Evolutionary conservation across 2,329 filamentous ascomycete species (phyloP), one percentile per base, ranked within the genome.

Genomic region (Neodidymelliopsis sp.): DNA sequence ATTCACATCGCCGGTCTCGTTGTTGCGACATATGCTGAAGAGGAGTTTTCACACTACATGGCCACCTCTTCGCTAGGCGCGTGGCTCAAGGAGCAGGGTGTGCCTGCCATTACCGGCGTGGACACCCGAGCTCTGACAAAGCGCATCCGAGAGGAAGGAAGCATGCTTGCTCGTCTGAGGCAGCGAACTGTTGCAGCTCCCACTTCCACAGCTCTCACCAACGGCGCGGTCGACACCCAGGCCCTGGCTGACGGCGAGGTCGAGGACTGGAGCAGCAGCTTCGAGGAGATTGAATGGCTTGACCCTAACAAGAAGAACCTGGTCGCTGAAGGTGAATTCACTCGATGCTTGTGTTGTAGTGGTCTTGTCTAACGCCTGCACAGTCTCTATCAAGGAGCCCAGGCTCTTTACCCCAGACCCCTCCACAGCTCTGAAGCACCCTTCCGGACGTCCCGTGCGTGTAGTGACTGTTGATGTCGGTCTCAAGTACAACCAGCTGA

Each of bases 401-500:
- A 93, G 91, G 73, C 81, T 96, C 48, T 97, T 93, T 77, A 85
- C 86, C 63, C 91, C 92, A 43, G 84, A 85, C 57, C 76, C 85
- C 24, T 82, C 85, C 49, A 83, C 81, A 65, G 85, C 87, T 56
- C 83, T 96, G 65, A 88, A 90, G 75, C 91, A 96, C 76, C 89
- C 92, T 29, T 95, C 91, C 47, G 94, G 93, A 54, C 89, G 92
- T 63, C 82, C 87, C 38, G 82, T 97, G 50, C 90, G 92, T 70
- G 87, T 99, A 54, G 81, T 97, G 39, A 96, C 91, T 72, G 84
- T 99, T 62, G 94, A 99, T 77, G 93, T 99, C 62, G 94, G 94
- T 73, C 87, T 97, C 81, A 99, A 99, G 78, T 97, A 90, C 79
- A 99, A 97, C 78, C 94, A 99, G 78, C 82, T 99, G 64, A 85